Base-by-base conservation (phyloP, 225 moss, liverwort and hornwort genomes). In the Physcomitrellopsis africana region DNA sequence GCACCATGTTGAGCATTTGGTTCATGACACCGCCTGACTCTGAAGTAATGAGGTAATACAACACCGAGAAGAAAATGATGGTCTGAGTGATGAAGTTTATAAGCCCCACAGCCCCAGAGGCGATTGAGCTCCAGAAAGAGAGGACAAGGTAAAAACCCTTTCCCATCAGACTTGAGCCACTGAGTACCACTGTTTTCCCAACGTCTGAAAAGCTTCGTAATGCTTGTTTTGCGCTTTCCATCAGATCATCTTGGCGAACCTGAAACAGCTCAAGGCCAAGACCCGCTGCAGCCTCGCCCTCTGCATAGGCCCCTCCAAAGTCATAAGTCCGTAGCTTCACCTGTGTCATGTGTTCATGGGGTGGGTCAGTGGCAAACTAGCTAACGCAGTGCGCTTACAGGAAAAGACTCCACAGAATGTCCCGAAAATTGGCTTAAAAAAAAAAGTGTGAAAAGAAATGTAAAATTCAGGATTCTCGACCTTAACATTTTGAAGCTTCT, bases 21-120 rank as follows among this genome's bases (percentile, higher is more conserved):
- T 93, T 81, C 93, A 96, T 96, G 2, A 96, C 93, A 3, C 92
- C 95, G 44, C 92, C 92, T 0, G 89, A 78, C 68, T 84, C 72
- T 1, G 95, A 96, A 10, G 95, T 92, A 46, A 96, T 96, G 23
- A 96, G 89, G 67, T 90, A 93, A 67, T 93, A 96, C 65, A 96
- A 76, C 59, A 96, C 93, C 0, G 93, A 92, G 83, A 96, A 90
- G 72, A 93, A 96, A n/a, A 96, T 74, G 29, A 93, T 83, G 29
- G 80, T 84, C 68, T 93, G 92, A 7, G 93, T 92, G 62, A 90
- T 73, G 64, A 96, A 87, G 42, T 93, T 87, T 60, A 93, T 59
- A 16, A 93, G 68, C 62, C 90, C 95, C 44, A 84, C 90, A 23
- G 93, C 95, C 3, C 95, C 95, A 7, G 95, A 95, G 44, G 95